Evolutionary conservation across 805 yeast genomes (phyloP).

Genomic region (Candida maris): DNA sequence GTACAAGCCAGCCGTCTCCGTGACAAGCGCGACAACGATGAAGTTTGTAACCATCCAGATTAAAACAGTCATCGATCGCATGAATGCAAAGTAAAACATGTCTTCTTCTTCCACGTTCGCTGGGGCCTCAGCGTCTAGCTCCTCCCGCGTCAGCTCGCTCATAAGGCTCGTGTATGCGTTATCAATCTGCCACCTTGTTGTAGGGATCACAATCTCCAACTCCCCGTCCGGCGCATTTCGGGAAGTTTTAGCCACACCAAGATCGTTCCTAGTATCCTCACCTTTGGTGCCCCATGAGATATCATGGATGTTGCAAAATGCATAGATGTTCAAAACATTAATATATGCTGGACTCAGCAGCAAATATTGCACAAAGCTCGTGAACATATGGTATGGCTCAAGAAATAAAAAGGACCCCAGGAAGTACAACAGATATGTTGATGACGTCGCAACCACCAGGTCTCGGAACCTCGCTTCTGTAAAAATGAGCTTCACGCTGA

Average conservation of each 20-base stretch:
- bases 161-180: constrained; percentile 64
- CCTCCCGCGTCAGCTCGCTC: constrained; percentile 48
- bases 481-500: constrained; percentile 47
- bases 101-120: constrained; percentile 44
- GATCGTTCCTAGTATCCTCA: constrained; percentile 62
- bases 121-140: constrained; percentile 19
- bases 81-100: constrained; percentile 82
- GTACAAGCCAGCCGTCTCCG: constrained; percentile 77
- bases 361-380: constrained; percentile 81
- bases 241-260: constrained; percentile 77
- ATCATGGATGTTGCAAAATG: constrained; percentile 94
- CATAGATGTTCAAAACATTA: constrained; percentile 88
- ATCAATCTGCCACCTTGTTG: constrained; percentile 73
- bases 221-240: constrained; percentile 53
- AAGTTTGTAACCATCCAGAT: constrained; percentile 88
- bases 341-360: constrained; percentile 84
- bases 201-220: constrained; percentile 69
- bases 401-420: constrained; percentile 75
- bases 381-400: constrained; percentile 91
- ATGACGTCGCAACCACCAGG: constrained; percentile 75
- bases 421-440: constrained; percentile 80
- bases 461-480: constrained; percentile 76
- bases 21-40: constrained; percentile 74
- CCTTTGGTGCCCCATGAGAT: constrained; percentile 98
- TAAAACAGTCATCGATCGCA: constrained; percentile 84